A percentile compares a stretch with the other conserved stretches of the same genome.
These are phyloP conservation scores for Pouteria glomerata DNA, from an alignment of 148 eudicot genomes.

Conservation along the genomic window DNA sequence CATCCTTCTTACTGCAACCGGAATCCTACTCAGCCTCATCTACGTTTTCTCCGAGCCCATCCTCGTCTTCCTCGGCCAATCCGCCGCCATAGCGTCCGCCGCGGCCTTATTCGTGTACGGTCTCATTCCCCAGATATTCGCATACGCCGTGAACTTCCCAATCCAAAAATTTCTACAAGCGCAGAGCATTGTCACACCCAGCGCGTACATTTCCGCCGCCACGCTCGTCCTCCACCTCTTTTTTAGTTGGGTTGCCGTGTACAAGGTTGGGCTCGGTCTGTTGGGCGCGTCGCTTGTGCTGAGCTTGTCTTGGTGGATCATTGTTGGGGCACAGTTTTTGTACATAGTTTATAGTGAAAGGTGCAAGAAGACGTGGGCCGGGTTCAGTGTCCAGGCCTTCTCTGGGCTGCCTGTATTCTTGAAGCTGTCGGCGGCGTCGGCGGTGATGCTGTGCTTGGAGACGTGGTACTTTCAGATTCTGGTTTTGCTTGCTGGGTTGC, in stretches of 20 bases:
- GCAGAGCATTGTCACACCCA: constrained; percentile 25
- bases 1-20: constrained; percentile 21
- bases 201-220: constrained; percentile 12
- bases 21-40: constrained; percentile 1
- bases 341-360: constrained; percentile 17
- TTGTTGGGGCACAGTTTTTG: constrained; percentile 17
- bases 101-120: constrained; percentile 20
- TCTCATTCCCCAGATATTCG: constrained; percentile 29
- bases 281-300: constrained; percentile 16
- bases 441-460: constrained; percentile 35
- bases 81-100: constrained; percentile 9
- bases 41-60: constrained; percentile 25
- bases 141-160: constrained; percentile 26
- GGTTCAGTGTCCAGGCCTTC: constrained; percentile 23
- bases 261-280: constrained; percentile 18
- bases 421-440: constrained; percentile 26
- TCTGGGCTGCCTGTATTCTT: constrained; percentile 20
- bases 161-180: constrained; percentile 34
- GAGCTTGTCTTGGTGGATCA: constrained; percentile 26
- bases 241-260: constrained; percentile 16
- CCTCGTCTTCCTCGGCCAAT: constrained; percentile 22
- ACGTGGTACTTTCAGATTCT: constrained; percentile 26
- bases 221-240: constrained; percentile 11
- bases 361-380: constrained; percentile 25
- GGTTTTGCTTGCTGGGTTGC: constrained; percentile 24